phyloP scores from a whole-genome alignment of 495 filamentous ascomycete species.

The Diplogelasinospora grovesii region DNA sequence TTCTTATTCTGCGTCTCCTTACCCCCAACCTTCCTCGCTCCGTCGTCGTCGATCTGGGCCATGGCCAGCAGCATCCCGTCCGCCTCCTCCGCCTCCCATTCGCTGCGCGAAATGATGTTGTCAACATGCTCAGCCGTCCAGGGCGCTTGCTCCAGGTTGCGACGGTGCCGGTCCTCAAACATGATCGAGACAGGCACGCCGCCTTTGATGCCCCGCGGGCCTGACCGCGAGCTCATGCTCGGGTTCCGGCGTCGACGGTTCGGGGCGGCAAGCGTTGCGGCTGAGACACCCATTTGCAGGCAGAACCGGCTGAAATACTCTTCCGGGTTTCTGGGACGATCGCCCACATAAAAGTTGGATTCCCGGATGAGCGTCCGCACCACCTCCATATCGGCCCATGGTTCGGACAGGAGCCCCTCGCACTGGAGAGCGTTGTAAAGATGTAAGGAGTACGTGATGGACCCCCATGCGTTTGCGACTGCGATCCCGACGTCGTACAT shows the following conservation, averaged over 20 bases:
- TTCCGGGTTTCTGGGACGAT: constrained; percentile 15
- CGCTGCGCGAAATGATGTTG: constrained; percentile 20
- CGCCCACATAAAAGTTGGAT: constrained; percentile 26
- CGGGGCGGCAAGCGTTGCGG: constrained; percentile 17
- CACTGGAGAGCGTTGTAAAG: constrained; percentile 31
- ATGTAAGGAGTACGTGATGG: constrained; percentile 27
- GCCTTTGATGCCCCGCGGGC: constrained; percentile 20
- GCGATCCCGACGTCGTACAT: constrained; percentile 21
- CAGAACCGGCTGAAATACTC: constrained; percentile 30
- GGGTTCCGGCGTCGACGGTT: constrained; percentile 1
- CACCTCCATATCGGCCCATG: constrained; percentile 35
- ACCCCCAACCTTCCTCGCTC: constrained; percentile 4
- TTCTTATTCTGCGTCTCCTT: too few relatives aligned
- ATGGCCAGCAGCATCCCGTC: neutral
- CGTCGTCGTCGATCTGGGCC: neutral
- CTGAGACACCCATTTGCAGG: constrained; percentile 31
- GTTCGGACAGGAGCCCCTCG: constrained; percentile 17
- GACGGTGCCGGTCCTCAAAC: constrained; percentile 24
- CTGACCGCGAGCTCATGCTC: constrained; percentile 13
- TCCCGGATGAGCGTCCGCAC: constrained; percentile 14
- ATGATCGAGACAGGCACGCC: constrained; percentile 22
- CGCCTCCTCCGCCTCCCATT: constrained; percentile 11
- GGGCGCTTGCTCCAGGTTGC: constrained; percentile 11
- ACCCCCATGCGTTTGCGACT: constrained; percentile 30
- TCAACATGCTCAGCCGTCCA: constrained; percentile 23